Evolutionary conservation across 352 stramenopile genomes (phyloP), one percentile per base, ranked within the genome.

Genomic region (Pythium monospermum): DNA sequence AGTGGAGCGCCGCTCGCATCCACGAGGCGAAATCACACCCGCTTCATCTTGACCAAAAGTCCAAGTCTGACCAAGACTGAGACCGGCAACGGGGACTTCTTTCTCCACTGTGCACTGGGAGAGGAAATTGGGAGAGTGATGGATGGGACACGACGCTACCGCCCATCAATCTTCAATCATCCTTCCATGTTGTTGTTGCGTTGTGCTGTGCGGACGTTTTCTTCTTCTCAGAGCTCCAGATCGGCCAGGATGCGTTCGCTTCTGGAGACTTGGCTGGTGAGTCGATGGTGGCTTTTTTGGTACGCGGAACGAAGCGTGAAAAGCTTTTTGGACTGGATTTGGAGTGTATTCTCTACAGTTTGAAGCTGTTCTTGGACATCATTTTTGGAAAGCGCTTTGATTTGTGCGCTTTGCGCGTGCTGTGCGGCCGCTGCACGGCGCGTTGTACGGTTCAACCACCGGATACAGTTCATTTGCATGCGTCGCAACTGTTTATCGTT

Each of bases 381-480:
- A 4, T 60, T 57, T 40, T 80, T 81, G 11, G 69, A 80, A 26
- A 84, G 31, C 26, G 74, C 67, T 7, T 60, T 57, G 31, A 56
- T 57, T 32, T 81, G 69, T 12, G 75, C 69, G 12, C 63, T 66
- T 3, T 62, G 52, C 8, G 64, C 69, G 16, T 77, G 71, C 0
- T 48, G 55, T 19, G 40, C 42, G 3, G 74, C 75, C 4, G 66
- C 52, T 31, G 67, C 69, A 25, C 77, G 66, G 33, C 77, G 61
- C 2, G 68, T 66, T 21, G 77, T 79, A 23, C 77, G 68, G 40
- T 88, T 88, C 58, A 88, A 76, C 70, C 71, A 86, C 3, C 64
- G 65, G 13, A 86, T 59, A 33, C 77, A 86, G 49, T 81, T 78
- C 77, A 88, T 83, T 38, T 85, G 73, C 44, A 76, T 50, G 32